Percentiles rank a stretch among this genome's conserved stretches.
Evolutionary conservation across 2,329 filamentous ascomycete genomes (phyloP).

Genomic region (Ceratocystis cubensis): DNA sequence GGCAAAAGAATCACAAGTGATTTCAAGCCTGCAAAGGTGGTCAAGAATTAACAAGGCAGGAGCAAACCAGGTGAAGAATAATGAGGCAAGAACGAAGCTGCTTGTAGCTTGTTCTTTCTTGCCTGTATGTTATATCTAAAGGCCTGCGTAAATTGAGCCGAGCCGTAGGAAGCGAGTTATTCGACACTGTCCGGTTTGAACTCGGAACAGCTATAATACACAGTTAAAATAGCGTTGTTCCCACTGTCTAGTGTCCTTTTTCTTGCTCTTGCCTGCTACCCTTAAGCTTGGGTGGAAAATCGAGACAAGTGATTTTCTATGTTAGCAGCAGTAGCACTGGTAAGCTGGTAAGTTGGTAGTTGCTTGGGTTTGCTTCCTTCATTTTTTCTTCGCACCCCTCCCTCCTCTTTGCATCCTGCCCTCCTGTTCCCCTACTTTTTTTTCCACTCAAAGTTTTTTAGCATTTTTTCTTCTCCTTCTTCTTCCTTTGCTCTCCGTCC

Average conservation of each 20-base stretch:
- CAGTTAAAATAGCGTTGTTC: background rate
- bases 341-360: constrained; percentile 2
- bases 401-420: background rate
- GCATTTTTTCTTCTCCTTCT: background rate
- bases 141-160: background rate
- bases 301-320: background rate
- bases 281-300: background rate
- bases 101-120: background rate
- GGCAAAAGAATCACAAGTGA: background rate
- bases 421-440: background rate
- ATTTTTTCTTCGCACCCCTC: background rate
- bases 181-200: background rate
- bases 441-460: background rate
- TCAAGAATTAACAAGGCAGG: constrained; percentile 3
- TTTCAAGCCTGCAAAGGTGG: background rate
- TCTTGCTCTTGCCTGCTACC: background rate
- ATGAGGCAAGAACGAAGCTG: background rate
- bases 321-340: background rate
- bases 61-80: background rate
- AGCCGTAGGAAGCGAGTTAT: background rate
- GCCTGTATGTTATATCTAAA: background rate
- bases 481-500: background rate
- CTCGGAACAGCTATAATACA: background rate
- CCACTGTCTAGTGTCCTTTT: background rate
- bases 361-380: constrained; percentile 5